Conservation (phyloP, 2,329 filamentous ascomycete species). For the Parasarocladium wereldwijsianum region DNA sequence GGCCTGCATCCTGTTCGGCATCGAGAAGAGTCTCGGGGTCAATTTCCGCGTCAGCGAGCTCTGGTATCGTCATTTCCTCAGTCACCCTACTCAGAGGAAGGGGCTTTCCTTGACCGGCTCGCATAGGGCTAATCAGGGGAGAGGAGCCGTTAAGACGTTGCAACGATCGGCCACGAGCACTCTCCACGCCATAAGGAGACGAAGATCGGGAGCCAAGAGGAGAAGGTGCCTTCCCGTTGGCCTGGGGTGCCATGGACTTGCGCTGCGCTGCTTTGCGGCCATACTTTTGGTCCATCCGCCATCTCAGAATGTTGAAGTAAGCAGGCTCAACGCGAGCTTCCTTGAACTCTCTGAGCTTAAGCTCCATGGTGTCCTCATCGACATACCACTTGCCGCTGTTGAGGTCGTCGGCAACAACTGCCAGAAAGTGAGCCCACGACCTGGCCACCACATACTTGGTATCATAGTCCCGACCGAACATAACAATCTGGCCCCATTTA, state of each 20-base stretch:
- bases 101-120: slow-evolving; percentile 50
- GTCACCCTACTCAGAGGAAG: slow-evolving; percentile 62
- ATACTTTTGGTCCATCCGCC: slow-evolving; percentile 92
- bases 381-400: slow-evolving; percentile 81
- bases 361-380: slow-evolving; percentile 80
- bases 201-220: slow-evolving; percentile 32
- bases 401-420: slow-evolving; percentile 78
- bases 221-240: slow-evolving; percentile 22
- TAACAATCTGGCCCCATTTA: slow-evolving; percentile 90
- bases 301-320: slow-evolving; percentile 89
- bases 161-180: slow-evolving; percentile 55
- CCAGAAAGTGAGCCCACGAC: slow-evolving; percentile 81
- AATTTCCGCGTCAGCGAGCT: slow-evolving; percentile 21
- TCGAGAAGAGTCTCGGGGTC: slow-evolving; percentile 38
- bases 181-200: slow-evolving; percentile 48
- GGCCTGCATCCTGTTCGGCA: slow-evolving; percentile 22
- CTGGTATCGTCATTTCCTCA: slow-evolving; percentile 42
- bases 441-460: slow-evolving; percentile 93
- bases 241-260: slow-evolving; percentile 29
- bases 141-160: slow-evolving; percentile 54
- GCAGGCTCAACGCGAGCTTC: slow-evolving; percentile 75
- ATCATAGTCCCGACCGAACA: slow-evolving; percentile 95
- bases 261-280: slow-evolving; percentile 49
- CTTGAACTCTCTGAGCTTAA: slow-evolving; percentile 89
- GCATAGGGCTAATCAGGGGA: slow-evolving; percentile 48